These are phyloP conservation scores for Beauveria medogensis DNA, from an alignment of 2,329 filamentous ascomycete genomes.

Conservation along the genomic window DNA sequence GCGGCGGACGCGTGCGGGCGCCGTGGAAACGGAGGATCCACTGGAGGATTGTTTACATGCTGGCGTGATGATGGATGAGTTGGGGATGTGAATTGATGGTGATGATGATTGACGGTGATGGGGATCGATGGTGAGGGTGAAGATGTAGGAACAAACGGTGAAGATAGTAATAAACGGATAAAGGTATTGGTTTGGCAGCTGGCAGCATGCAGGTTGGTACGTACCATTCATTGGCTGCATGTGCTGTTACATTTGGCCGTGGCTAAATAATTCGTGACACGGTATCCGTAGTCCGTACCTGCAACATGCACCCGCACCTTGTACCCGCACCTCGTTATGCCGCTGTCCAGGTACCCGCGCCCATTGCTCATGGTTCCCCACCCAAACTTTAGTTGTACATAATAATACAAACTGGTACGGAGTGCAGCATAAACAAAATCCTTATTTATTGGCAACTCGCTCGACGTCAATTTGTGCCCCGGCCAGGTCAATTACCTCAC, in stretches of 20 bases:
- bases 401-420: no score
- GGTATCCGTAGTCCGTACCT: no score
- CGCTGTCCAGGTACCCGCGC: not conserved
- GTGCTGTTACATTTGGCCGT: no score
- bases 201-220: not conserved
- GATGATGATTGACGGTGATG: not conserved
- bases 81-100: not conserved
- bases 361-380: not conserved
- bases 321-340: not conserved
- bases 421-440: no score
- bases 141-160: not conserved
- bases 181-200: not conserved
- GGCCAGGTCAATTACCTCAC: not conserved
- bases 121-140: not conserved
- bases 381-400: not conserved
- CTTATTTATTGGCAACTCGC: not conserved
- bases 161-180: not conserved
- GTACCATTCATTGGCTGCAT: no score
- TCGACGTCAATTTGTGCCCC: constrained; percentile 5
- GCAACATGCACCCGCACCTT: no score
- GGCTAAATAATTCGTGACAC: no score
- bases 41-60: not conserved
- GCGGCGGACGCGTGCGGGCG: not conserved
- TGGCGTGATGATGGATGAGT: not conserved
- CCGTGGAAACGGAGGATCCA: constrained; percentile 3